phyloP scores from a whole-genome alignment of 2,329 filamentous ascomycete genomes.

The Incumbomyces lentus region DNA sequence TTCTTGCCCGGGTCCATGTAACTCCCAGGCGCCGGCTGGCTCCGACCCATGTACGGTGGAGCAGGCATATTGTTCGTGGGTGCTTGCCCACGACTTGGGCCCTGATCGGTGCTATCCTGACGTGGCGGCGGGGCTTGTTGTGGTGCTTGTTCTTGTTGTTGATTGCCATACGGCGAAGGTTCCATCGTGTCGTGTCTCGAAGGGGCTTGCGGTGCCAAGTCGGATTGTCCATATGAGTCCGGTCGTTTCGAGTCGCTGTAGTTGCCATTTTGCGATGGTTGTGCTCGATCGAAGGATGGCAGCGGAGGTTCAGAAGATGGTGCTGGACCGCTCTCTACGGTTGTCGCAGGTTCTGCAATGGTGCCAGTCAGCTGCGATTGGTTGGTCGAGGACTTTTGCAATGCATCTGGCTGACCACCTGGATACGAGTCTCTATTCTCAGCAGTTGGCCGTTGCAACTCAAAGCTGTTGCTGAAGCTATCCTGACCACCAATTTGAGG shows the following conservation, averaged over 20 bases:
- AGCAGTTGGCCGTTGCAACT: neutral
- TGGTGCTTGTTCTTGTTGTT: neutral
- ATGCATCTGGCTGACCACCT: neutral
- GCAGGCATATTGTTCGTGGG: neutral
- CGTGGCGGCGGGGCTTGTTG: neutral
- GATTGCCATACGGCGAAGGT: neutral
- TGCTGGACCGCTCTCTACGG: neutral
- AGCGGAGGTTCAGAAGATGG: neutral
- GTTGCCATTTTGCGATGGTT: neutral
- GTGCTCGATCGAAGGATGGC: conserved; percentile 1
- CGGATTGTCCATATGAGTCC: neutral
- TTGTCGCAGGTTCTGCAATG: neutral
- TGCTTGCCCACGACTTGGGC: neutral
- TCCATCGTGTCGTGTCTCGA: neutral
- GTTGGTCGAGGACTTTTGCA: neutral
- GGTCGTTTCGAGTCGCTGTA: neutral
- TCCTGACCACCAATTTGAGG: conserved; percentile 5
- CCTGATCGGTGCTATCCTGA: neutral
- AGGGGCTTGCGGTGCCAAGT: neutral
- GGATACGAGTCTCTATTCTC: neutral
- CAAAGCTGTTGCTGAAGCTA: conserved; percentile 3
- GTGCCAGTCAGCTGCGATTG: conserved; percentile 1
- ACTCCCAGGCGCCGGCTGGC: neutral
- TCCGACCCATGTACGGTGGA: neutral
- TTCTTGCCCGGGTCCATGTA: conserved; percentile 2